phyloP scores from a whole-genome alignment of 2,329 filamentous ascomycete species.

The Botryotinia calthae region DNA sequence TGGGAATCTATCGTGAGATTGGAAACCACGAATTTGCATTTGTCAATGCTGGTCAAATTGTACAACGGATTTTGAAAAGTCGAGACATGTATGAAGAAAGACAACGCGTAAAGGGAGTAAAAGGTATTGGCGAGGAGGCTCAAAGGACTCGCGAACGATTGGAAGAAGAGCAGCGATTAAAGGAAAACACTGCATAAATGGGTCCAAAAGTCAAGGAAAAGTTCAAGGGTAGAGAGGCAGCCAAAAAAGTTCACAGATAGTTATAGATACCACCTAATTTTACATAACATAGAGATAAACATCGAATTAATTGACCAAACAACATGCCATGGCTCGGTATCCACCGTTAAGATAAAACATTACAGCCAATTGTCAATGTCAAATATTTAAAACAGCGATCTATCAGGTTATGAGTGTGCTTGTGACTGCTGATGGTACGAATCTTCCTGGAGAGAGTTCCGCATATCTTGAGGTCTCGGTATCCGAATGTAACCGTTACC shows the following conservation, averaged over 20 bases:
- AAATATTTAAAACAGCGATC: neutral
- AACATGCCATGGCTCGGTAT: neutral
- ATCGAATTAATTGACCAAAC: neutral
- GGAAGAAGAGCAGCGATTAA: constrained; percentile 45
- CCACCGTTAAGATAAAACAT: neutral
- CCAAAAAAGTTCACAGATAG: neutral
- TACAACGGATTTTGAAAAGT: constrained; percentile 83
- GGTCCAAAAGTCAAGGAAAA: neutral
- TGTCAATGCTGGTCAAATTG: constrained; percentile 90
- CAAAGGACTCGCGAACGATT: constrained; percentile 60
- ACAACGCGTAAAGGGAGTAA: constrained; percentile 85
- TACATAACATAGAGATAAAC: neutral
- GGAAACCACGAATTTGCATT: constrained; percentile 74
- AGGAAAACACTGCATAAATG: constrained; percentile 26
- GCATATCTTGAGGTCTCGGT: neutral
- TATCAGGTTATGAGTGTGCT: constrained; percentile 2
- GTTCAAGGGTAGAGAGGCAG: neutral
- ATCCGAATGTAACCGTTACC: constrained; percentile 4
- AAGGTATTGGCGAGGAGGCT: constrained; percentile 71
- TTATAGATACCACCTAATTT: constrained; percentile 17
- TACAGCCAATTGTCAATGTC: neutral
- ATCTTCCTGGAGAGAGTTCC: neutral
- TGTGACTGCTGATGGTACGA: constrained; percentile 8
- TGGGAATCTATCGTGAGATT: constrained; percentile 83
- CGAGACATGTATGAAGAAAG: constrained; percentile 86